Percentiles rank a stretch among this genome's conserved stretches.
Evolutionary conservation across 331 rosid genomes (phyloP).

Genomic region (Stylosanthes scabra): DNA sequence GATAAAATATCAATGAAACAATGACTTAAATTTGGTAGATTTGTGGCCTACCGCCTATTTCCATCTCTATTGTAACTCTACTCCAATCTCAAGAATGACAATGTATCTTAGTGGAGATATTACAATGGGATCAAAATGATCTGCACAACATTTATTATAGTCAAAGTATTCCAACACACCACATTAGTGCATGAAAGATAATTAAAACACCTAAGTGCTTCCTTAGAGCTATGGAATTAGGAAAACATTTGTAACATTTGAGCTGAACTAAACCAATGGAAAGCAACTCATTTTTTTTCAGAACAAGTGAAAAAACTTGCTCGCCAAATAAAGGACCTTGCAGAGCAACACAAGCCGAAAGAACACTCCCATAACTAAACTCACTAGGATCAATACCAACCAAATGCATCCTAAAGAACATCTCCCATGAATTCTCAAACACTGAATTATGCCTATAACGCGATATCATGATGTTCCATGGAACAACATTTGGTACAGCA

Average conservation of each 20-base stretch:
- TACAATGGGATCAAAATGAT: neutral
- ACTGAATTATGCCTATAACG: conserved; percentile 53
- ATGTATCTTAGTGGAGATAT: neutral
- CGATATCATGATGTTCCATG: conserved; percentile 82
- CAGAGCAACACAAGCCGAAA: conserved; percentile 67
- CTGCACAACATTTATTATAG: neutral
- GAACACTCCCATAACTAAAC: conserved; percentile 72
- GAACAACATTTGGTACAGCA: conserved; percentile 50
- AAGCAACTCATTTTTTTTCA: conserved; percentile 62
- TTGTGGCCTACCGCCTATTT: neutral
- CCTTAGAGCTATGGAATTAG: conserved; percentile 50
- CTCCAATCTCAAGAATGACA: neutral
- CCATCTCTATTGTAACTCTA: neutral
- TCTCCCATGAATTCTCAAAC: conserved; percentile 55
- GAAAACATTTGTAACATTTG: conserved; percentile 69
- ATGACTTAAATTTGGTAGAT: neutral
- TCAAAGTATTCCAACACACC: conserved; percentile 70
- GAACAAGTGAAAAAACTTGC: conserved; percentile 61
- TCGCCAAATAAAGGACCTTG: conserved; percentile 46
- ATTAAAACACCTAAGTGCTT: conserved; percentile 62
- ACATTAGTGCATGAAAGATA: conserved; percentile 62
- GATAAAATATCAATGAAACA: neutral
- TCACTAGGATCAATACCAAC: conserved; percentile 59
- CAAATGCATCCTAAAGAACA: conserved; percentile 57
- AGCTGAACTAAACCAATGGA: conserved; percentile 62